phyloP scores from a whole-genome alignment of 805 yeast genomes.

The Priceomyces melissophilus region DNA sequence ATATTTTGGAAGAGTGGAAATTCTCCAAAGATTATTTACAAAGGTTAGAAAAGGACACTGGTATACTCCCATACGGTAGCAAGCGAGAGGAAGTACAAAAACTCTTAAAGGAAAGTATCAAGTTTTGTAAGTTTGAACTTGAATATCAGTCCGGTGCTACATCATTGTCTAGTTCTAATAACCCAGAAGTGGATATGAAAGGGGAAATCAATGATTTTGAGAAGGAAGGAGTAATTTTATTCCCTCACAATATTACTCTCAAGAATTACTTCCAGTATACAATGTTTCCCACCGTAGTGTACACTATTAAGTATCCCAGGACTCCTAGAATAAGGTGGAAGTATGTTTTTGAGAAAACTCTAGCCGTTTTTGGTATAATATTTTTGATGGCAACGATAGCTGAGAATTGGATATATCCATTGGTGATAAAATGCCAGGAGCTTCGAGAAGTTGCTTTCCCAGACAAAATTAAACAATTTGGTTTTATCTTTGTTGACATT shows the following conservation, averaged over 20 bases:
- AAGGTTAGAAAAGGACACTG: slow-evolving; percentile 30
- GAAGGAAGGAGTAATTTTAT: slow-evolving; percentile 25
- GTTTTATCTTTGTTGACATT: slow-evolving; percentile 63
- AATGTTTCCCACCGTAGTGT: slow-evolving; percentile 86
- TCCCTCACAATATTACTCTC: slow-evolving; percentile 71
- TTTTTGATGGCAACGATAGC: slow-evolving; percentile 78
- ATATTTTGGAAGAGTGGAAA: slow-evolving; percentile 49
- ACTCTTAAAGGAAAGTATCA: slow-evolving; percentile 46
- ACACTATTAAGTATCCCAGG: slow-evolving; percentile 79
- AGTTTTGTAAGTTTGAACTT: slow-evolving; percentile 73
- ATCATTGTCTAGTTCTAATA: slow-evolving; percentile 8
- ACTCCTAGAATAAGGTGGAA: slow-evolving; percentile 64
- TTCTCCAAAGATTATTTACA: slow-evolving; percentile 45
- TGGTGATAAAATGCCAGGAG: slow-evolving; percentile 57
- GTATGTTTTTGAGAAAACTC: slow-evolving; percentile 63
- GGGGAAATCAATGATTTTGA: slow-evolving; percentile 8
- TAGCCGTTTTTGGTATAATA: slow-evolving; percentile 86
- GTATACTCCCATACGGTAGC: slow-evolving; percentile 15
- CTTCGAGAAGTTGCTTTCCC: slow-evolving; percentile 47
- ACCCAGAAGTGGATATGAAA: slow-evolving; percentile 9
- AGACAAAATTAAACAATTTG: slow-evolving; percentile 46
- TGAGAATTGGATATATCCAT: slow-evolving; percentile 71
- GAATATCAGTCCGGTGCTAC: slow-evolving; percentile 47
- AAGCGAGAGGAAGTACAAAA: slow-evolving; percentile 23
- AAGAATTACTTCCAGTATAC: slow-evolving; percentile 70